Conservation (phyloP, 2,329 filamentous ascomycete genomes). For the Blastomyces gilchristii region DNA sequence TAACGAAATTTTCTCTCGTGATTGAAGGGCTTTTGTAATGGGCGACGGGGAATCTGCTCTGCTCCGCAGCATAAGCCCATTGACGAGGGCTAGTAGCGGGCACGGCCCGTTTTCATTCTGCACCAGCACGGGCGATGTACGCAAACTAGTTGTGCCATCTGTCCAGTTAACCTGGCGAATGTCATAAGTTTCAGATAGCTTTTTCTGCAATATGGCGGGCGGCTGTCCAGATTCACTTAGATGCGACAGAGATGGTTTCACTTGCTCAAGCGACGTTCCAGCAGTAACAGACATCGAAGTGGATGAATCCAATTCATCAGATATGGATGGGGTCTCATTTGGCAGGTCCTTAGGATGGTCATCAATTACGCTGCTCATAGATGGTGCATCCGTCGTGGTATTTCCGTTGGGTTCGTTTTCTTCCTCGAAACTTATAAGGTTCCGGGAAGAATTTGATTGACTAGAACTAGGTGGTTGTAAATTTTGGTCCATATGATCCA, state of each 20-base stretch:
- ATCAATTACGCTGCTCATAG: background rate
- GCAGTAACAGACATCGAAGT: background rate
- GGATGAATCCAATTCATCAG: background rate
- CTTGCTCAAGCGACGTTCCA: background rate
- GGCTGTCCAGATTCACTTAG: background rate
- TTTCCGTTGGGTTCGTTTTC: background rate
- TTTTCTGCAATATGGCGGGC: background rate
- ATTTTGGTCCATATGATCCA: background rate
- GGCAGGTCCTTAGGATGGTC: background rate
- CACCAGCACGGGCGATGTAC: slow-evolving; percentile 75
- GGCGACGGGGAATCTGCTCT: slow-evolving; percentile 56
- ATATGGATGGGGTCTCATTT: background rate
- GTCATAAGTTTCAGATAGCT: slow-evolving; percentile 62
- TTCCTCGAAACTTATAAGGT: background rate
- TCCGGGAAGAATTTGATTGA: background rate
- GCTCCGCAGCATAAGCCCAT: slow-evolving; percentile 77
- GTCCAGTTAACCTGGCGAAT: slow-evolving; percentile 87
- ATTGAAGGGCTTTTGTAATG: slow-evolving; percentile 64
- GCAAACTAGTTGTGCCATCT: slow-evolving; percentile 53
- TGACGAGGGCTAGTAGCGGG: slow-evolving; percentile 83
- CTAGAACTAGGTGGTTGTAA: background rate
- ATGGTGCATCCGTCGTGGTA: background rate
- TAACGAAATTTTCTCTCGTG: slow-evolving; percentile 78
- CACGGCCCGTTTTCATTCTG: slow-evolving; percentile 95
- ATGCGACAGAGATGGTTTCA: background rate